Evolutionary conservation across 2,329 filamentous ascomycete species (phyloP).

Genomic region (Fusarium setosum): DNA sequence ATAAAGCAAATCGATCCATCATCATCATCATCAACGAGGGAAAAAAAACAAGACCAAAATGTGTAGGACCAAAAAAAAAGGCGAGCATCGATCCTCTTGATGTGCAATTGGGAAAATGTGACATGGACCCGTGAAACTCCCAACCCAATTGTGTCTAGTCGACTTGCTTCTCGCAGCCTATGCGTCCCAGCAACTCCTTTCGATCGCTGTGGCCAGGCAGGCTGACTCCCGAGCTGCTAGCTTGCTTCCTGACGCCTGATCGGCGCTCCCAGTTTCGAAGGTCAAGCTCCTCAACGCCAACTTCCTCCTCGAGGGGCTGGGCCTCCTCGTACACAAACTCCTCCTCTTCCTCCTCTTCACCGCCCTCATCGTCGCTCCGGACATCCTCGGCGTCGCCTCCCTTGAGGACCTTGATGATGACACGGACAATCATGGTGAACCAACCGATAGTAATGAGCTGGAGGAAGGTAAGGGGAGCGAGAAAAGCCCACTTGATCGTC

Average conservation of each 20-base stretch:
- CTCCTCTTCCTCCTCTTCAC: conserved; percentile 70
- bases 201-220: conserved; percentile 78
- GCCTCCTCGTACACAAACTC: conserved; percentile 66
- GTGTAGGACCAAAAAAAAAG: conserved; percentile 10
- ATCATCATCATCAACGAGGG: neutral
- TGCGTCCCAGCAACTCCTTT: conserved; percentile 84
- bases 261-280: conserved; percentile 72
- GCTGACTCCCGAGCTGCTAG: conserved; percentile 69
- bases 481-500: conserved; percentile 79
- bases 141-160: conserved; percentile 49
- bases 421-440: conserved; percentile 89
- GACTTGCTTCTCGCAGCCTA: conserved; percentile 84
- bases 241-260: conserved; percentile 64
- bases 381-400: conserved; percentile 85
- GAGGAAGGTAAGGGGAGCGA: conserved; percentile 79
- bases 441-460: conserved; percentile 86
- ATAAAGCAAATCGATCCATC: neutral
- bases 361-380: conserved; percentile 81
- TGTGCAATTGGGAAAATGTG: conserved; percentile 22
- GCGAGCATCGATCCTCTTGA: conserved; percentile 17
- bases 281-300: conserved; percentile 78
- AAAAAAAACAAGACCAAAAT: conserved; percentile 16
- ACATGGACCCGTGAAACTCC: conserved; percentile 34
- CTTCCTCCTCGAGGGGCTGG: conserved; percentile 76
- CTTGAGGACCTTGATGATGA: conserved; percentile 82